A percentile compares a stretch with the other conserved stretches of the same genome.
Conservation (phyloP, 192 early-diverging fungal species). For the Ambispora gerdemannii region DNA sequence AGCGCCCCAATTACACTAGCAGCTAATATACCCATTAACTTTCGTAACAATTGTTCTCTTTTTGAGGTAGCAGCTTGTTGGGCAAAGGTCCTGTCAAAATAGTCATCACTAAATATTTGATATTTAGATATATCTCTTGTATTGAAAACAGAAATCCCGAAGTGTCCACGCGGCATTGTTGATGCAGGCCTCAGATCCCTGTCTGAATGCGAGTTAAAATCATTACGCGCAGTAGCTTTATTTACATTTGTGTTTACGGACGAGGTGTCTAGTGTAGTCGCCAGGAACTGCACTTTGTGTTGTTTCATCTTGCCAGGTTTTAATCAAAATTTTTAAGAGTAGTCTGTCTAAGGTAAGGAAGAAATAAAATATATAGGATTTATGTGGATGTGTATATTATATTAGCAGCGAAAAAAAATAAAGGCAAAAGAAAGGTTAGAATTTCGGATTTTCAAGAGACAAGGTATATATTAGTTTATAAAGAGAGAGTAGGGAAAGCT, state of each 20-base stretch:
- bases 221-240: background rate
- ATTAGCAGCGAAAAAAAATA: too few relatives aligned
- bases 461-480: too few relatives aligned
- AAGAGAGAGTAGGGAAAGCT: too few relatives aligned
- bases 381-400: too few relatives aligned
- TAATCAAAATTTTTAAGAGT: background rate
- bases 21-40: background rate
- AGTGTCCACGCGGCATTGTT: background rate
- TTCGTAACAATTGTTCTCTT: background rate
- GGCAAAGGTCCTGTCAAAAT: background rate
- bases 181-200: background rate
- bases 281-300: background rate
- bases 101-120: background rate
- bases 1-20: background rate
- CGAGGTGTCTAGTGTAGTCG: background rate
- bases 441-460: background rate
- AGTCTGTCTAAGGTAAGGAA: too few relatives aligned
- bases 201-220: background rate
- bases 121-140: background rate
- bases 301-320: background rate
- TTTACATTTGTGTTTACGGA: background rate
- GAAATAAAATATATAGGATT: too few relatives aligned
- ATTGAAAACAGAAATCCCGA: background rate
- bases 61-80: background rate
- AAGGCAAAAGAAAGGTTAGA: too few relatives aligned